A percentile compares a stretch with the other conserved stretches of the same genome.
Evolutionary conservation across 345 rosid species (phyloP).

Genomic region (Carallia brachiata): DNA sequence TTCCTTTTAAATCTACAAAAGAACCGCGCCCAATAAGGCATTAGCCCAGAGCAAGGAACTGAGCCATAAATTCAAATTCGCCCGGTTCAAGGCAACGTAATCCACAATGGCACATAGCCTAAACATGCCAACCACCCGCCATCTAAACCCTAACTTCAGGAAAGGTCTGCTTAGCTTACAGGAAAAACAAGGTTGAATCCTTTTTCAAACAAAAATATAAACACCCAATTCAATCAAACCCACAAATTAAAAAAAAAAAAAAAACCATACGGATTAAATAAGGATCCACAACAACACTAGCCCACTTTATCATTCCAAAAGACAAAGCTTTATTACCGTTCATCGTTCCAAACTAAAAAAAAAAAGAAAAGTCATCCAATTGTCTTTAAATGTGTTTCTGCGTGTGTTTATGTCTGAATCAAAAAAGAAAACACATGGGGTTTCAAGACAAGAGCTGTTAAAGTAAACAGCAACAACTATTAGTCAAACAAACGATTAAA

Average conservation of each 20-base stretch:
- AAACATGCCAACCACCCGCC: neutral
- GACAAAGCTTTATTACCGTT: neutral
- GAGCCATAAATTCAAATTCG: conserved; percentile 6
- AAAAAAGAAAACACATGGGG: no score
- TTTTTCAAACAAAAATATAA: neutral
- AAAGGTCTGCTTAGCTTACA: neutral
- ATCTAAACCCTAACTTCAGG: conserved; percentile 19
- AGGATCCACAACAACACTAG: conserved; percentile 8
- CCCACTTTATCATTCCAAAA: neutral
- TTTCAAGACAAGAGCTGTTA: no score
- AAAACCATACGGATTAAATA: neutral
- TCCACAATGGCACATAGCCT: conserved; percentile 1
- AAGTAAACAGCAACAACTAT: no score
- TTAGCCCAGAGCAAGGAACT: neutral
- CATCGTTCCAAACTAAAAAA: neutral
- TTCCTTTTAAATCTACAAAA: neutral
- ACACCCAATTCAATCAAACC: no score
- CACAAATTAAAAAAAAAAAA: neutral
- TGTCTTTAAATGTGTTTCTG: no score
- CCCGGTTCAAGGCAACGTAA: conserved; percentile 3
- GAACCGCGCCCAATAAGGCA: neutral
- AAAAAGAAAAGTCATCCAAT: neutral
- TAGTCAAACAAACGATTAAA: no score
- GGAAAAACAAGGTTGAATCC: neutral
- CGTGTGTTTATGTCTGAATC: no score